Percentiles rank a stretch among this genome's conserved stretches.
Evolutionary conservation across 805 yeast species (phyloP).

Genomic region (Kazachstania bromeliacearum): DNA sequence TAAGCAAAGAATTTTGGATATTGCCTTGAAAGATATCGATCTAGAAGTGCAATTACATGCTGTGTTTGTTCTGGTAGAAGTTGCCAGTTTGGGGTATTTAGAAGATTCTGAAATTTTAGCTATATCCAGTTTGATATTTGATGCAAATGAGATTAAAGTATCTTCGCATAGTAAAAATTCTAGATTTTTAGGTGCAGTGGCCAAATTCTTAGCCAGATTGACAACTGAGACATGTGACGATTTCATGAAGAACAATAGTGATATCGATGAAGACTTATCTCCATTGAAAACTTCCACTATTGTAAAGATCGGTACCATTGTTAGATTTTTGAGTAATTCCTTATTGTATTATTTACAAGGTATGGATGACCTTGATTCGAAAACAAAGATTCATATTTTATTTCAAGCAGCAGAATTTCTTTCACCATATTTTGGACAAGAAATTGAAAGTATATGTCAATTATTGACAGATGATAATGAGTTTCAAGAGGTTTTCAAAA

Average conservation of each 20-base stretch:
- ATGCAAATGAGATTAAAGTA: slow-evolving; percentile 27
- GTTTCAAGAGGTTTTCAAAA: slow-evolving; percentile 7
- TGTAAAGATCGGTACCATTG: slow-evolving; percentile 20
- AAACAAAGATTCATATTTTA: slow-evolving; percentile 10
- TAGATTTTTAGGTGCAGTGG: slow-evolving; percentile 37
- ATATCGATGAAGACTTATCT: slow-evolving; percentile 10
- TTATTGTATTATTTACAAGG: slow-evolving; percentile 12
- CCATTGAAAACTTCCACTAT: slow-evolving; percentile 12
- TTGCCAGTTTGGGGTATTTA: slow-evolving; percentile 52
- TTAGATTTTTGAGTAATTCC: slow-evolving; percentile 21
- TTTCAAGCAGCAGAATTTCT: slow-evolving; percentile 29
- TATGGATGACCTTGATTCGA: slow-evolving; percentile 6
- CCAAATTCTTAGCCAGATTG: slow-evolving; percentile 42
- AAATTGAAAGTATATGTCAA: slow-evolving; percentile 18
- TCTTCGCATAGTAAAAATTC: slow-evolving; percentile 27
- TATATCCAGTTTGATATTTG: slow-evolving; percentile 37
- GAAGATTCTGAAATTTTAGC: slow-evolving; percentile 46
- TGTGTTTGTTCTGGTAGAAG: slow-evolving; percentile 43
- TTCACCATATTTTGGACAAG: slow-evolving; percentile 18
- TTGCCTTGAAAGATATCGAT: slow-evolving; percentile 50
- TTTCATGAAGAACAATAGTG: slow-evolving; percentile 27
- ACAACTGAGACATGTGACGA: slow-evolving; percentile 34
- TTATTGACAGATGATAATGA: slow-evolving; percentile 20
- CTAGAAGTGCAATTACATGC: slow-evolving; percentile 43
- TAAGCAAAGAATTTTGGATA: slow-evolving; percentile 54